Percentiles rank a stretch among this genome's conserved stretches.
phyloP scores from a whole-genome alignment of 2,329 filamentous ascomycete genomes.

The Pseudogymnoascus sp. region DNA sequence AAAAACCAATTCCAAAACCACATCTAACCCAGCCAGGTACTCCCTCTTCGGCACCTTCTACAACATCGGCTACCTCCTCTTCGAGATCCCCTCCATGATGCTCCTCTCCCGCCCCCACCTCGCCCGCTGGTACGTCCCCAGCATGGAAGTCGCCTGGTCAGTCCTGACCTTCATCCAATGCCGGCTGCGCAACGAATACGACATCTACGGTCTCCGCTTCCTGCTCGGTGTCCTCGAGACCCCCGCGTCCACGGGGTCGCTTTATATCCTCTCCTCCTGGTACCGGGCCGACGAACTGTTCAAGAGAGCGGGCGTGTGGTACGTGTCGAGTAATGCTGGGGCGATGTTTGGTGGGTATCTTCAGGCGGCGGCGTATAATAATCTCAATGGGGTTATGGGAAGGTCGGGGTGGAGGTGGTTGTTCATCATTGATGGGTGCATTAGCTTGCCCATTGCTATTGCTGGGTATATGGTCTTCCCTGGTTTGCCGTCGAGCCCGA shows the following conservation, averaged over 20 bases:
- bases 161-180: background rate
- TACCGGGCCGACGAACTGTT: background rate
- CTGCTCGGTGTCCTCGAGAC: constrained; percentile 8
- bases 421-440: constrained; percentile 25
- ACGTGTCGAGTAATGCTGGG: background rate
- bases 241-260: background rate
- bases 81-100: constrained; percentile 7
- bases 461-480: constrained; percentile 20
- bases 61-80: background rate
- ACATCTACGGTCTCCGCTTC: constrained; percentile 10
- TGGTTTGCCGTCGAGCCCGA: constrained; percentile 19
- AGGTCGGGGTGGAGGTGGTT: constrained; percentile 26
- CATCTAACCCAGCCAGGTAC: background rate
- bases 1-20: background rate
- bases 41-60: constrained; percentile 9
- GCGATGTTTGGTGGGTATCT: constrained; percentile 12
- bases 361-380: constrained; percentile 23
- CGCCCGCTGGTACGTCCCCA: constrained; percentile 9
- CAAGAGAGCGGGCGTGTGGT: constrained; percentile 3
- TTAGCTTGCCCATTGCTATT: constrained; percentile 25
- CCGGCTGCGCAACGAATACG: background rate
- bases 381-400: constrained; percentile 21
- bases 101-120: background rate
- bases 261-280: constrained; percentile 13
- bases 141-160: constrained; percentile 7